Base-by-base conservation (phyloP, 106 monocot species). In the Narthecium ossifragum region DNA sequence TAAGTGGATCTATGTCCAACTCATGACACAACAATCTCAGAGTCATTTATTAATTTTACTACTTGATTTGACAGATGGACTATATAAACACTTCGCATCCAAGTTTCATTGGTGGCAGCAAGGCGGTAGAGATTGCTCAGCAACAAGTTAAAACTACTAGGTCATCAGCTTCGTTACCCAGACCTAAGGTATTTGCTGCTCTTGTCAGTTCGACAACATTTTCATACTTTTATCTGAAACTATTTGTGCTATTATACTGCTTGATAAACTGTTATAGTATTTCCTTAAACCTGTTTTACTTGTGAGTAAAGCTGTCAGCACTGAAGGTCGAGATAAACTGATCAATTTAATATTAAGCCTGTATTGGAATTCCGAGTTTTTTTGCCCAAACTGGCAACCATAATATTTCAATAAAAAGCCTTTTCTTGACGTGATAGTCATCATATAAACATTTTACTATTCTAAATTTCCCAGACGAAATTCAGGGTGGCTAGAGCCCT, bases 61-160 rank as follows among this genome's bases (percentile, higher is more conserved):
- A 53, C 14, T 51, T 63, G 32, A 23, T 46, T 65, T 66, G 69
- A 60, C 73, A 92, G 92, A 78, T 84, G 80, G 92, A 92, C 61
- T 92, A 92, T 58, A 84, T 92, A 60, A 92, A 92, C 62, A 92
- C 92, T 46, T 92, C 92, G n/a, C 88, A 92, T 55, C 78, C 87
- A 62, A 84, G 71, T 53, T 92, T 92, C 45, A 73, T 92, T 65
- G 92, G 92, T 27, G 92, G 92, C 24, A 78, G 70, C 43, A 92
- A 78, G 66, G 92, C 88, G 62, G 70, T 87, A 20, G 92, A 92
- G 56, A 26, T 78, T 54, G 88, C 84, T 14, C 70, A 84, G n/a
- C 92, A 92, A 54, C 75, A 79, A 43, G 61, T 67, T 27, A 75
- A 68, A 78, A 47, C 67, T 14, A 58, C 80, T 34, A 67, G 57